Base-by-base conservation (phyloP, 441 rosid species). In the Erysimum cheiri region DNA sequence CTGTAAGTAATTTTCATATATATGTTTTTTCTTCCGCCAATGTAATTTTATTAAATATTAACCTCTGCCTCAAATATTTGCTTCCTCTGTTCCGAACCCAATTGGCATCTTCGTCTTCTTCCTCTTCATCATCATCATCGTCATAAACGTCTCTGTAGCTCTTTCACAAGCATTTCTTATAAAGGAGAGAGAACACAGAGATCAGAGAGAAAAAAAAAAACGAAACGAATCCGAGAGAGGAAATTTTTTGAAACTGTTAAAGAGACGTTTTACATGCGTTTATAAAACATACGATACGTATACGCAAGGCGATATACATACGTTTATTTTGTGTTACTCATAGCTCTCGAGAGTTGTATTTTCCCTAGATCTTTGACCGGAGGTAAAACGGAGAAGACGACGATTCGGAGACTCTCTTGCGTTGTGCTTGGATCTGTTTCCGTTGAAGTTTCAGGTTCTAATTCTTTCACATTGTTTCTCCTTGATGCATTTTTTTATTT, bases 51-150 rank as follows among this genome's bases (percentile, higher is more conserved):
- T n/a, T 72, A 35, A 50, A 26, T 46, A 52, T 28, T 17, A 57
- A 48, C 67, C 64, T 61, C 46, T 37, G 39, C 17, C 70, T 69
- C 53, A 64, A 72, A 72, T 17, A 0, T 55, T 46, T 54, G 71
- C 46, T 46, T 54, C 70, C 78, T 0, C 74, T 75, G 74, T 75
- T 62, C 55, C 47, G 66, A 74, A 55, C 70, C 64, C 60, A 58
- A 73, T 61, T 28, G 65, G 40, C 73, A 6, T 55, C 75, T 59
- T 67, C 67, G 6, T 52, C 68, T 12, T 56, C 68, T 12, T 56
- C 64, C 1, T 72, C 54, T 36, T 36, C 36, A 2, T 40, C 22
- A 3, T 46, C 76, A 6, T 53, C 75, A 1, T 57, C 59, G 2
- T 72, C 59, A 2, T 33, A 54, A 4, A 41, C 22, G 33, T 50